Conservation (phyloP, 116 monocot species). For the Cymodocea nodosa region DNA sequence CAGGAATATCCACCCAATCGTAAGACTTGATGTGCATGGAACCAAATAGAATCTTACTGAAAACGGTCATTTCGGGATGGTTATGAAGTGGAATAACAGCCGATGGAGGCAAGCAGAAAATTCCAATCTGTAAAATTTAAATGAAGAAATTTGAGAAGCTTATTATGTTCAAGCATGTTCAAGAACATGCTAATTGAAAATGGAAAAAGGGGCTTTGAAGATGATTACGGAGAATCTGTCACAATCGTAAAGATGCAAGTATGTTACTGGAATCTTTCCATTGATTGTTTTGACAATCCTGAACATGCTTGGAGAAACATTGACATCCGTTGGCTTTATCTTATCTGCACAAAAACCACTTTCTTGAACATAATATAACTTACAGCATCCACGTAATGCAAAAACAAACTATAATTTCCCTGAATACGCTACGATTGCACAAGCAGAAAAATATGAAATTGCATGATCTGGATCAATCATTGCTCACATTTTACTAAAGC, state of each 20-base stretch:
- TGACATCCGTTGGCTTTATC: conserved; percentile 63
- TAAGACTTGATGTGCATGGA: conserved; percentile 44
- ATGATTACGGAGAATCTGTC: conserved; percentile 66
- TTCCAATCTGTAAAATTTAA: conserved; percentile 41
- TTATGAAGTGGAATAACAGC: conserved; percentile 68
- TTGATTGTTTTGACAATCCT: conserved; percentile 54
- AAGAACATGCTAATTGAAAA: too few species aligned
- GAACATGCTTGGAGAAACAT: conserved; percentile 15
- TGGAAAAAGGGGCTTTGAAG: too few species aligned
- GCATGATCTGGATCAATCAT: neutral
- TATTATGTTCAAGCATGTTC: too few species aligned
- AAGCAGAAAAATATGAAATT: neutral
- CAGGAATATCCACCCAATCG: conserved; percentile 43
- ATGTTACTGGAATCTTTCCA: conserved; percentile 53
- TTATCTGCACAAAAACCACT: conserved; percentile 29
- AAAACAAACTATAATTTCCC: neutral
- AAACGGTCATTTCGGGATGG: conserved; percentile 70
- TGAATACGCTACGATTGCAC: too few species aligned
- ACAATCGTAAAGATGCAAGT: conserved; percentile 75
- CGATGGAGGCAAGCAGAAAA: conserved; percentile 64
- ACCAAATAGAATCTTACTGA: conserved; percentile 70
- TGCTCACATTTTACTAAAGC: neutral
- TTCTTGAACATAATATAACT: neutral
- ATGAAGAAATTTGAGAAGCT: neutral
- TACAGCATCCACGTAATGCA: neutral